Percentiles rank a stretch among this genome's conserved stretches.
Conservation (phyloP, 345 rosid species). For the Combretum micranthum region DNA sequence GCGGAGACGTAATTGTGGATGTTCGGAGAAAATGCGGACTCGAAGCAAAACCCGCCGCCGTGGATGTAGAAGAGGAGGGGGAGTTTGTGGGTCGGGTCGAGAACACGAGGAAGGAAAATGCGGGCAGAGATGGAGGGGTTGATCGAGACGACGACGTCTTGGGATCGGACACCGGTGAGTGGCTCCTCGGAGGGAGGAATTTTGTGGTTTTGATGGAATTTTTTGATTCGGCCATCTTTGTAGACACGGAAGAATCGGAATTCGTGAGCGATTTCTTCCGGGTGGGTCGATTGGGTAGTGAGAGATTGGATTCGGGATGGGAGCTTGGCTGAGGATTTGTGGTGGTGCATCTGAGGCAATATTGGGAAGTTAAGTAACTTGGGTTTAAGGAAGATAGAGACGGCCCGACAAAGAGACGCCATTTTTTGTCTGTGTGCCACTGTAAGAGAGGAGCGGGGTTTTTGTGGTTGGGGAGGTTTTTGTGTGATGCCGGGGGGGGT, state of each 20-base stretch:
- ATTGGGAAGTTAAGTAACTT: not conserved
- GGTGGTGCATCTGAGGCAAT: not conserved
- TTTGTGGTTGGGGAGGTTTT: no score
- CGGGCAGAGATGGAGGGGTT: slow-evolving; percentile 28
- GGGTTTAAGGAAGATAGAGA: slow-evolving; percentile 3
- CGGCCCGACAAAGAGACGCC: slow-evolving; percentile 7
- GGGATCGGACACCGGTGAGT: slow-evolving; percentile 21
- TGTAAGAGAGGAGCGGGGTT: no score
- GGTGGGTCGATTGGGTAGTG: slow-evolving; percentile 13
- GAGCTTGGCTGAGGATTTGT: not conserved
- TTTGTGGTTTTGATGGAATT: slow-evolving; percentile 8
- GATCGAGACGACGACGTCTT: slow-evolving; percentile 21
- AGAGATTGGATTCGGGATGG: slow-evolving; percentile 1
- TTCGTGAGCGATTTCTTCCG: slow-evolving; percentile 16
- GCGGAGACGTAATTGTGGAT: slow-evolving; percentile 9
- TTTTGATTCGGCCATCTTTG: slow-evolving; percentile 21
- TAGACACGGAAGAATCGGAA: slow-evolving; percentile 32
- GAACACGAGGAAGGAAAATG: slow-evolving; percentile 25
- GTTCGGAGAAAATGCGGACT: slow-evolving; percentile 12
- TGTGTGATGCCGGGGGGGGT: no score
- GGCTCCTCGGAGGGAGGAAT: slow-evolving; percentile 20
- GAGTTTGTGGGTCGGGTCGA: slow-evolving; percentile 13
- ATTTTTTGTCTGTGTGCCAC: no score
- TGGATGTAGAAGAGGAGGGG: slow-evolving; percentile 25
- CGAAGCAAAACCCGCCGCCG: slow-evolving; percentile 22